A percentile compares a stretch with the other conserved stretches of the same genome.
These are phyloP conservation scores for Hamiltosporidium tvaerminnensis DNA, from an alignment of 371 early-diverging fungal species.

Conservation along the genomic window DNA sequence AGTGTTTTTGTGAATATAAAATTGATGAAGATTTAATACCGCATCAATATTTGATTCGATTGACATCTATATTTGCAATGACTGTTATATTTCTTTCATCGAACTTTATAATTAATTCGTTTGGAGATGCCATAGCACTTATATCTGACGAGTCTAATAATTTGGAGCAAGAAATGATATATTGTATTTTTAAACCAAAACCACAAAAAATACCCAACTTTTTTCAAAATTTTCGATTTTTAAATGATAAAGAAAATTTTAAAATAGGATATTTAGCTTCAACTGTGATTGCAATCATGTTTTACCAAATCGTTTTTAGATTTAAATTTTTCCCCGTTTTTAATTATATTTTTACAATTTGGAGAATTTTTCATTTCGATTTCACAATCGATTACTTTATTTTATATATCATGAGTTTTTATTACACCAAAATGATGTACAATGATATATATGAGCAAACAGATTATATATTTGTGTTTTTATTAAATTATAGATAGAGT, in stretches of 20 bases:
- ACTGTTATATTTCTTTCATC: constrained; percentile 8
- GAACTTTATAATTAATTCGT: constrained; percentile 20
- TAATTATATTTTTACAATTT: constrained; percentile 49
- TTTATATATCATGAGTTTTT: constrained; percentile 14
- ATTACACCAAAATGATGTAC: constrained; percentile 23
- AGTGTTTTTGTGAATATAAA: constrained; percentile 43
- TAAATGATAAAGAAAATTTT: constrained; percentile 3
- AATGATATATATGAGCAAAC: constrained; percentile 17
- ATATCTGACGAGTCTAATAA: constrained; percentile 15
- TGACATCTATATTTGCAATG: not conserved
- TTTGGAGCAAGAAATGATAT: not conserved
- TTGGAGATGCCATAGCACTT: constrained; percentile 19
- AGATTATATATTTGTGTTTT: constrained; percentile 19
- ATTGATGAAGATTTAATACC: constrained; percentile 41
- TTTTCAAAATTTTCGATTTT: not conserved
- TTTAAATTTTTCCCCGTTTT: constrained; percentile 18
- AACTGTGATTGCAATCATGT: not conserved
- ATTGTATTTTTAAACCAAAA: not conserved
- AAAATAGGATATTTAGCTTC: constrained; percentile 7
- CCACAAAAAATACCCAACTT: not conserved
- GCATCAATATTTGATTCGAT: constrained; percentile 8
- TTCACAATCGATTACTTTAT: constrained; percentile 37
- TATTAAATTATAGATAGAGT: constrained; percentile 7
- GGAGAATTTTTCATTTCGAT: constrained; percentile 49
- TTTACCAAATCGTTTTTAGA: constrained; percentile 24